Base-by-base conservation (phyloP, 768 basidiomycete genomes). In the Amanita pseudoporphyria region DNA sequence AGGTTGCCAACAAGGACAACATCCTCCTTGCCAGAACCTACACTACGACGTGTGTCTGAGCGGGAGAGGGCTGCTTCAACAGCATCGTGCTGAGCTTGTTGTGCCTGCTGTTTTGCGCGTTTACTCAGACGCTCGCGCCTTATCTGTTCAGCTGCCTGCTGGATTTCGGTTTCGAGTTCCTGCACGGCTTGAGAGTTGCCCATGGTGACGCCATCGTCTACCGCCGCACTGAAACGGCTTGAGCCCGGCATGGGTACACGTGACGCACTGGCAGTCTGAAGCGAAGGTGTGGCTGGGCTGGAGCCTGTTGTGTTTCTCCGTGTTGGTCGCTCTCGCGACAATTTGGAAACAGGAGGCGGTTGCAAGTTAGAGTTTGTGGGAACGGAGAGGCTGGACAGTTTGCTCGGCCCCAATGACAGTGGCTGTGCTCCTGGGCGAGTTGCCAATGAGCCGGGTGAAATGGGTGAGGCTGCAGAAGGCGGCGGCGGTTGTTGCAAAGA, bases 1-100 rank as follows among this genome's bases (percentile, higher is more conserved):
- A 98, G 69, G 64, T 98, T 98, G 1, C 96, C 96, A 0, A 97
- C 89, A 10, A 94, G 67, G 3, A 84, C 83, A 24, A 76, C 68
- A 43, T 81, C 80, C 16, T 76, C 73, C 38, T 61, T 66, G 55
- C 43, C 55, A 49, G 39, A 54, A 51, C 45, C 55, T 47, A 48
- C 40, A 41, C 53, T 54, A 16, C 47, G 56, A 21, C 54, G 53
- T 36, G 55, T 54, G 18, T 59, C 58, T 5, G 54, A 50, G 41
- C 62, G 58, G 18, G 75, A 81, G 44, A 81, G 63, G 5, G 72
- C 77, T 5, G 76, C 79, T 62, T 80, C 82, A 1, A 76, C 79
- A 53, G 79, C 78, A 53, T 74, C 73, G 60, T 78, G 76, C 51
- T 75, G 75, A 2, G 49, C 49, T 30, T 50, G 49, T 18, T 50